These are phyloP conservation scores for cucumber (Cucumis sativus) DNA, from an alignment of 306 rosid species.

Conservation along the genomic window DNA sequence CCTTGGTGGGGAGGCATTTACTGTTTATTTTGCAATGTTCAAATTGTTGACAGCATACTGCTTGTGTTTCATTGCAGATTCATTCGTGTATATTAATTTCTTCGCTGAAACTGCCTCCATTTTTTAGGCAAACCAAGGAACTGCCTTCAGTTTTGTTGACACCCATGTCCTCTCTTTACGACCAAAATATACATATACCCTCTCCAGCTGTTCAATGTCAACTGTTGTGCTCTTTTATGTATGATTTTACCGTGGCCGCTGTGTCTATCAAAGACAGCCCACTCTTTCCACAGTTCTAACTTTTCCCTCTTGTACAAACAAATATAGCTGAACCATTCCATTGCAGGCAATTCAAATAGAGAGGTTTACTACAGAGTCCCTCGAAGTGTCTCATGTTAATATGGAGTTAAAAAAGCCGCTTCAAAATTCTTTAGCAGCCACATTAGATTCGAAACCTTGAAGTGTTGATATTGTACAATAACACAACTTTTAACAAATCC, in stretches of 20 bases:
- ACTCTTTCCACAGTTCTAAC: background rate
- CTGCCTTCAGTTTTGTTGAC: constrained; percentile 4
- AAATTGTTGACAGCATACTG: background rate
- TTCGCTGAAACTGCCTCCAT: background rate
- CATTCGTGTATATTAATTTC: constrained; percentile 2
- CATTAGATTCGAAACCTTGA: background rate
- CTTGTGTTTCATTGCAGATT: background rate
- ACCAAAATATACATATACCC: background rate
- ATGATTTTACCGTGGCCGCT: background rate
- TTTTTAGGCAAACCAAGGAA: background rate
- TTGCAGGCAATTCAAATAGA: background rate
- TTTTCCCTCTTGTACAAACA: background rate
- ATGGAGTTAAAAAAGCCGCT: background rate
- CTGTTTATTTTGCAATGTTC: background rate
- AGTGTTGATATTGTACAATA: background rate
- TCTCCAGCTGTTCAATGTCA: background rate
- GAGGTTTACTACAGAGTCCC: background rate
- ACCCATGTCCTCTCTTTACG: background rate
- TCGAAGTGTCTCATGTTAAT: background rate
- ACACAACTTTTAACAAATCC: background rate
- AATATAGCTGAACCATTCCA: background rate
- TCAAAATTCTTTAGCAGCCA: background rate
- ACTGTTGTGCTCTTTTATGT: background rate
- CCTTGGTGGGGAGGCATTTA: background rate
- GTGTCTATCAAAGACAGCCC: background rate